Evolutionary conservation across 2,329 filamentous ascomycete species (phyloP).

Genomic region (Penicillium sp.): DNA sequence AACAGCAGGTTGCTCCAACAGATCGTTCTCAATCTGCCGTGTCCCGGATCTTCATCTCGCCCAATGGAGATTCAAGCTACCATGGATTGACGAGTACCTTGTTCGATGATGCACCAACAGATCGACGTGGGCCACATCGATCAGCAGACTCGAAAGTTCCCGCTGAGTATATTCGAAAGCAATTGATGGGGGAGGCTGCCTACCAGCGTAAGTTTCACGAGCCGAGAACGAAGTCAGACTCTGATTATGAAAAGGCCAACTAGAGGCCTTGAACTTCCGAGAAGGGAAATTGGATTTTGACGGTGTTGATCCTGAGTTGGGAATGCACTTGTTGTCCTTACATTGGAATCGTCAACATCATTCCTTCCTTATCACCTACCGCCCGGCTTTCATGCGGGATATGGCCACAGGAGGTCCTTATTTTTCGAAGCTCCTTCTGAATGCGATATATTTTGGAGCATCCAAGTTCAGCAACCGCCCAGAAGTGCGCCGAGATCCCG

Average conservation of each 20-base stretch:
- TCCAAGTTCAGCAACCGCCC: constrained; percentile 49
- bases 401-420: constrained; percentile 51
- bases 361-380: constrained; percentile 50
- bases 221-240: no score
- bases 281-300: constrained; percentile 55
- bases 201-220: constrained; percentile 38
- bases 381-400: constrained; percentile 54
- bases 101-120: constrained; percentile 42
- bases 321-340: constrained; percentile 51
- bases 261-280: constrained; percentile 50
- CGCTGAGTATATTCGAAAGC: constrained; percentile 36
- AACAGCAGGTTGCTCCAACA: no score
- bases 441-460: constrained; percentile 50
- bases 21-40: constrained; percentile 20
- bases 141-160: constrained; percentile 13
- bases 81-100: constrained; percentile 52
- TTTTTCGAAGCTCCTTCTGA: constrained; percentile 53
- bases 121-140: constrained; percentile 11
- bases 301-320: constrained; percentile 53
- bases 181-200: constrained; percentile 50
- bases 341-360: constrained; percentile 57
- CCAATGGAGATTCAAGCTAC: constrained; percentile 47
- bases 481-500: constrained; percentile 46
- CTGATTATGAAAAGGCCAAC: constrained; percentile 42
- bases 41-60: constrained; percentile 39